Percentiles rank a stretch among this genome's conserved stretches.
Conservation (phyloP, 2,329 filamentous ascomycete genomes). For the Aureobasidium mangrovei region DNA sequence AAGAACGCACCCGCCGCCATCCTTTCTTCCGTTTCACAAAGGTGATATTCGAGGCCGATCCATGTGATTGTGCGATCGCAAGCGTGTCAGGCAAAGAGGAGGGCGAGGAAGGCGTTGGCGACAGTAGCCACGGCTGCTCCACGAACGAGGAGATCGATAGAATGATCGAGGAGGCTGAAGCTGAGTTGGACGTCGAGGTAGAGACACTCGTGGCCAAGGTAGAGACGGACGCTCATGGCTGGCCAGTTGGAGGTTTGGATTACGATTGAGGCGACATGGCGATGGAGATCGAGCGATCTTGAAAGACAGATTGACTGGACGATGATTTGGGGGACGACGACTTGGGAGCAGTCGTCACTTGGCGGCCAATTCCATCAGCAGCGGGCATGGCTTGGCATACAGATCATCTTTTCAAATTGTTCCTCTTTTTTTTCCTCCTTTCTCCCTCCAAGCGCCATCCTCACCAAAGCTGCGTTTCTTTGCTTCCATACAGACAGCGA, state of each 20-base stretch:
- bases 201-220: not conserved
- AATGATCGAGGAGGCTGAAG: not conserved
- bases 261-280: not conserved
- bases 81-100: not conserved
- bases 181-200: not conserved
- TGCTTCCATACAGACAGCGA: slow-evolving; percentile 64
- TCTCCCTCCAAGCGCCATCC: slow-evolving; percentile 61
- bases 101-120: not conserved
- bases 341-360: no score
- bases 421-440: slow-evolving; percentile 27
- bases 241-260: slow-evolving; percentile 4
- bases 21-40: not conserved
- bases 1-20: not conserved
- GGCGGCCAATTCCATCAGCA: no score
- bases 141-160: not conserved
- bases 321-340: no score
- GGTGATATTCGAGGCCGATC: not conserved
- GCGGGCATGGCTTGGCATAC: no score
- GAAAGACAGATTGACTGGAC: no score
- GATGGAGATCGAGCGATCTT: no score
- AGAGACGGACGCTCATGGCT: slow-evolving; percentile 1
- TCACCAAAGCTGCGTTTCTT: slow-evolving; percentile 92
- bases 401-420: no score
- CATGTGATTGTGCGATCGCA: not conserved
- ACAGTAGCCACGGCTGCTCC: not conserved